Percentiles rank a stretch among this genome's conserved stretches.
These are phyloP conservation scores for Colletotrichum theobromicola DNA, from an alignment of 2,329 filamentous ascomycete genomes.

Conservation along the genomic window DNA sequence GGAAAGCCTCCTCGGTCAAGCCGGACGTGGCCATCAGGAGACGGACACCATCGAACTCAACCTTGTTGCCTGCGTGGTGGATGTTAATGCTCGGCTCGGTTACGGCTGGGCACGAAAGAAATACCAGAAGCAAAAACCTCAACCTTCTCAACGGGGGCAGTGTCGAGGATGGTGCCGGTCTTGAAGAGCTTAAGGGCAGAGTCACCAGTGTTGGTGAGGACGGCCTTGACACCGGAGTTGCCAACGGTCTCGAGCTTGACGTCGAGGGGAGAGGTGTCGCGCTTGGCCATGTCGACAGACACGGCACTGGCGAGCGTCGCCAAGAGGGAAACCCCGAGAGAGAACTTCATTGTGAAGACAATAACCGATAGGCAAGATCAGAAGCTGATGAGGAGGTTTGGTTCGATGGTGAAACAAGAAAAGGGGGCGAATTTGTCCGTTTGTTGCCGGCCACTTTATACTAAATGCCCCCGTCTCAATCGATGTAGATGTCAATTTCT, in stretches of 20 bases:
- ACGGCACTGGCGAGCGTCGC: constrained; percentile 16
- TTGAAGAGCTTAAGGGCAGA: constrained; percentile 51
- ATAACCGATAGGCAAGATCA: background rate
- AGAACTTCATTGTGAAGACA: constrained; percentile 8
- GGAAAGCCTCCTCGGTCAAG: constrained; percentile 55
- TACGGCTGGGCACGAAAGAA: constrained; percentile 12
- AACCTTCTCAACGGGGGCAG: constrained; percentile 55
- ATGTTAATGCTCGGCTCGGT: background rate
- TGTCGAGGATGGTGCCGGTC: constrained; percentile 54
- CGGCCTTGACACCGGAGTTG: constrained; percentile 54
- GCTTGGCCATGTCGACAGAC: constrained; percentile 14
- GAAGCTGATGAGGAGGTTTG: background rate
- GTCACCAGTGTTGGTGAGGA: constrained; percentile 52
- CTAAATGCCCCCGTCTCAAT: background rate
- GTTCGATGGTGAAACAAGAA: background rate
- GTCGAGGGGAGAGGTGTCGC: constrained; percentile 33
- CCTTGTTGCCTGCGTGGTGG: constrained; percentile 24
- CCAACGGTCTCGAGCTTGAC: constrained; percentile 46
- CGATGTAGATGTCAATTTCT: background rate
- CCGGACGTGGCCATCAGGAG: constrained; percentile 50
- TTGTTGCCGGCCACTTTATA: background rate
- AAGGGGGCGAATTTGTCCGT: background rate
- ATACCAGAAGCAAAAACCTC: constrained; percentile 47
- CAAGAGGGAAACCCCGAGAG: constrained; percentile 4
- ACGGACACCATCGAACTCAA: constrained; percentile 59